phyloP scores from a whole-genome alignment of 176 grass and related monocot genomes.

The Saccharum spontaneum region DNA sequence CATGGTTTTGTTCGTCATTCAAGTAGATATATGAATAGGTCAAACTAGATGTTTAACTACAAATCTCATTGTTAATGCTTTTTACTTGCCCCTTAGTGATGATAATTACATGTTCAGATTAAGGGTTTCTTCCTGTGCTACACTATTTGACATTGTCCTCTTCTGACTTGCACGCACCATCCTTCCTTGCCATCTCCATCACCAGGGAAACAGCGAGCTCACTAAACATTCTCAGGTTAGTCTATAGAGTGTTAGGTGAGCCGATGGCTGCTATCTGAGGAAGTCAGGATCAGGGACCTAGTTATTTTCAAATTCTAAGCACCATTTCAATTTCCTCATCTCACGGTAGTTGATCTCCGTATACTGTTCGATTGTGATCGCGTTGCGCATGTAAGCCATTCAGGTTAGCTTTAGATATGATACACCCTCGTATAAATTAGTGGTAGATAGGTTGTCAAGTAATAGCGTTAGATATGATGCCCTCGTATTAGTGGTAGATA shows the following conservation, averaged over 20 bases:
- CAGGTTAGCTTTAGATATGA: constrained; percentile 19
- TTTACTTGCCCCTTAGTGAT: not conserved
- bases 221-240: constrained; percentile 33
- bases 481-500: not conserved
- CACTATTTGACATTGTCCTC: not conserved
- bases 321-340: constrained; percentile 23
- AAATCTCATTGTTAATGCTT: not conserved
- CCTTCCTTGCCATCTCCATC: not conserved
- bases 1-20: not conserved
- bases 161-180: not conserved
- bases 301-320: constrained; percentile 3
- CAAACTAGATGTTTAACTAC: not conserved
- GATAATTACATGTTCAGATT: not conserved
- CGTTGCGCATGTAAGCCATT: not conserved
- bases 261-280: constrained; percentile 22
- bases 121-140: not conserved
- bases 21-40: not conserved
- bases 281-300: not conserved
- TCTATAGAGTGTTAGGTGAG: constrained; percentile 36
- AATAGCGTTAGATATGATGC: too few relatives aligned
- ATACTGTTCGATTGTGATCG: constrained; percentile 3
- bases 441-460: not conserved
- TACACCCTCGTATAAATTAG: not conserved
- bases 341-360: constrained; percentile 39
- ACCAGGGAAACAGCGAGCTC: not conserved